These are phyloP conservation scores for Chenopodium suecicum DNA, from an alignment of 148 eudicot genomes.

Conservation along the genomic window DNA sequence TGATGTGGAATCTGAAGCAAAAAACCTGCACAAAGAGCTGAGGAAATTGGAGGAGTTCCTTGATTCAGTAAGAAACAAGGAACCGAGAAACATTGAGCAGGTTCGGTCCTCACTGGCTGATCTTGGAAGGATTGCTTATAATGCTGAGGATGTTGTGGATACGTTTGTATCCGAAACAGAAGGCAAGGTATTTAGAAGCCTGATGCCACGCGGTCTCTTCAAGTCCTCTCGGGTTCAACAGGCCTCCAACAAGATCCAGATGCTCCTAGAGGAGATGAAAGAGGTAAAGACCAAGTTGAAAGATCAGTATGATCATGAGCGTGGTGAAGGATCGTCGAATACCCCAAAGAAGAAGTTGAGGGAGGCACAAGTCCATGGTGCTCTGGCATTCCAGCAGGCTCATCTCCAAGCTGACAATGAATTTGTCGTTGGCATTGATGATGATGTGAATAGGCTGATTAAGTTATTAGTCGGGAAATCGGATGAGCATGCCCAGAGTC, in stretches of 20 bases:
- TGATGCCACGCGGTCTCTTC: neutral
- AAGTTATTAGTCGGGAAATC: neutral
- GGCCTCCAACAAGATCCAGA: neutral
- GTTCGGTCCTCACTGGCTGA: neutral
- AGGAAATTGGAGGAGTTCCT: neutral
- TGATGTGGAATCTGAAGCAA: neutral
- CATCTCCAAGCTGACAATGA: slow-evolving; percentile 9
- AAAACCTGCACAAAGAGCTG: neutral
- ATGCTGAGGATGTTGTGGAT: slow-evolving; percentile 34
- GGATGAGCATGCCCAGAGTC: too few species aligned
- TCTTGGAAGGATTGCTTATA: slow-evolving; percentile 17
- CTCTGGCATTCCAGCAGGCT: neutral
- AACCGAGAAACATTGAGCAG: neutral
- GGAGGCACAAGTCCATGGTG: neutral
- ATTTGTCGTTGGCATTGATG: slow-evolving; percentile 24
- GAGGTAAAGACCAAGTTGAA: too few species aligned
- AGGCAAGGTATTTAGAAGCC: neutral
- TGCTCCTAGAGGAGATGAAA: neutral
- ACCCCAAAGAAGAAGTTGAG: neutral
- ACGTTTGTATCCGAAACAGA: neutral
- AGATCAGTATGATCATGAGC: too few species aligned
- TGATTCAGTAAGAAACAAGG: neutral
- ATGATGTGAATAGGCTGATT: slow-evolving; percentile 12
- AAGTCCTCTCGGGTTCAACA: neutral
- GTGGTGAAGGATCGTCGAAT: too few species aligned